Base-by-base conservation (phyloP, 257 asterid genomes). In the Solanum neorickii region DNA sequence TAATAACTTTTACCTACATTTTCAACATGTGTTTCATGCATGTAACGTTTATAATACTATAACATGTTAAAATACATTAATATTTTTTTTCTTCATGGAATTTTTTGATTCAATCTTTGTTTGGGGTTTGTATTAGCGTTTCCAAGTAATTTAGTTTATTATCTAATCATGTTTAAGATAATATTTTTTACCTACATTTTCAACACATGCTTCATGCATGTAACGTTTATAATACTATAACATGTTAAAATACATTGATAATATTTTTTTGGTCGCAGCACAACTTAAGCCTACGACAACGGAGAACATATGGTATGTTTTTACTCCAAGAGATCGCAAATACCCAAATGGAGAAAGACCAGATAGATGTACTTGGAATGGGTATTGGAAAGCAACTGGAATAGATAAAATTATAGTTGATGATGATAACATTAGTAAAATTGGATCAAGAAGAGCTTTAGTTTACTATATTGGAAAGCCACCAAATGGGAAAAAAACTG, bases 311-410 rank as follows among this genome's bases (percentile, higher is more conserved):
- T 89, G 91, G 91, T 89, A 88, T 16, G 69, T 90, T 27, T 89
- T 88, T 29, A 90, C 92, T 3, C 90, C 90, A 12, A 90, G 92
- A 29, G 70, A 88, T 7, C 52, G 90, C 16, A 90, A 90, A 52
- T 90, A 90, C 56, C 21, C 2, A 5, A 90, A 89, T 20, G 91
- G 91, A 0, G 3, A 3, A 0, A 25, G 92, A 42, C 92, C 90
- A 0, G 87, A 46, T 5, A 74, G 90, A 44, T 85, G 89, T 18
- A 89, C 92, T 0, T 87, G 90, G 14, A 16, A 39, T 12, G 92
- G 91, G 2, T 90, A 85, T 5, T 90, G 92, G 91, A 90, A 90
- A 73, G 92, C 91, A 4, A 90, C 91, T 1, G 91, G 91, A 42
- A 88, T 88, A 3, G 92, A 90, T 23, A 87, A 65, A 29, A 0